Evolutionary conservation across 495 filamentous ascomycete species (phyloP).

Genomic region (Hypoxylon fuscum): DNA sequence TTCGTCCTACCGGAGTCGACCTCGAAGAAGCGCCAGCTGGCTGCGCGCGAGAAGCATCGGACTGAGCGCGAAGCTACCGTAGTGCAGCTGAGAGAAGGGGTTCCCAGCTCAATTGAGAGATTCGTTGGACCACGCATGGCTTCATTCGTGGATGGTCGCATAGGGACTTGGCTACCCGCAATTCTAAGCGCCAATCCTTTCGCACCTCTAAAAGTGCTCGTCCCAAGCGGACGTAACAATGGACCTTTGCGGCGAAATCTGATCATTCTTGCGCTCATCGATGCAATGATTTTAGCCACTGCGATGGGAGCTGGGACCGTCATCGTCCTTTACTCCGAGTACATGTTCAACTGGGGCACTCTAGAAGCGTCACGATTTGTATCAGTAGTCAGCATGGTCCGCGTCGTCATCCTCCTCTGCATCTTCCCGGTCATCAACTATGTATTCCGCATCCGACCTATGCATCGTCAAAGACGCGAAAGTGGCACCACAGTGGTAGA

Average conservation of each 20-base stretch:
- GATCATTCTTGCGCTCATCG: conserved; percentile 78
- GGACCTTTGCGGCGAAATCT: conserved; percentile 78
- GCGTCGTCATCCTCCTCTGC: conserved; percentile 77
- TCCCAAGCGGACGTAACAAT: conserved; percentile 70
- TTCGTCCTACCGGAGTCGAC: conserved; percentile 85
- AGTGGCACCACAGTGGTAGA: conserved; percentile 46
- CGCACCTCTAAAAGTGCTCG: conserved; percentile 79
- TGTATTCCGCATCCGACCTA: conserved; percentile 65
- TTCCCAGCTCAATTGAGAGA: conserved; percentile 28
- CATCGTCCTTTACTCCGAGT: conserved; percentile 80
- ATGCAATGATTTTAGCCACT: conserved; percentile 80
- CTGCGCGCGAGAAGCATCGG: conserved; percentile 72
- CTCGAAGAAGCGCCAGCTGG: conserved; percentile 68
- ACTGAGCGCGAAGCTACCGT: conserved; percentile 39
- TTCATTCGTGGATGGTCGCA: conserved; percentile 38
- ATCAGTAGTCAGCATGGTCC: conserved; percentile 74
- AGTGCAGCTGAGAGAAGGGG: conserved; percentile 27
- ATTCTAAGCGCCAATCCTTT: conserved; percentile 65
- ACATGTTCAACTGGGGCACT: conserved; percentile 82
- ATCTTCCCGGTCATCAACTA: conserved; percentile 77
- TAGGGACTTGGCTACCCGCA: conserved; percentile 52
- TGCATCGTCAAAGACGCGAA: conserved; percentile 45
- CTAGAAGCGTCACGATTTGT: conserved; percentile 81
- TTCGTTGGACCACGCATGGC: conserved; percentile 26
- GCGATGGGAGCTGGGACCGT: conserved; percentile 82